Evolutionary conservation across 2,329 filamentous ascomycete species (phyloP).

Genomic region (Thielaviopsis euricoi): DNA sequence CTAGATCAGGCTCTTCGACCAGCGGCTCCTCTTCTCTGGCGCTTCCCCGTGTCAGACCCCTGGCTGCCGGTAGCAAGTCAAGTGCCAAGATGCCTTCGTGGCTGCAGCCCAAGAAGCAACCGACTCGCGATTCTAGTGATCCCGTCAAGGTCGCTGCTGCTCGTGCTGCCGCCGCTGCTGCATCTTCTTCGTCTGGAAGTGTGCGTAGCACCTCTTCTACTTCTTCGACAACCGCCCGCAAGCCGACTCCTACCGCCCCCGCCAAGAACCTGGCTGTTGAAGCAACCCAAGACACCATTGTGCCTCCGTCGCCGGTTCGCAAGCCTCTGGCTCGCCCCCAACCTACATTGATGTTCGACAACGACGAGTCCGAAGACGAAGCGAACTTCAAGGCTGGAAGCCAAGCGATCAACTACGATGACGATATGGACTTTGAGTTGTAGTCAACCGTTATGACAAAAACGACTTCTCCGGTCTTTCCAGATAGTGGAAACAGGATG

Average conservation of each 20-base stretch:
- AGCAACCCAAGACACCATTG: neutral
- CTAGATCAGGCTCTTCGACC: conserved; percentile 4
- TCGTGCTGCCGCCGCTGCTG: conserved; percentile 67
- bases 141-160: conserved; percentile 36
- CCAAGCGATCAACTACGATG: conserved; percentile 25
- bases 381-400: conserved; percentile 18
- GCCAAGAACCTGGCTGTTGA: neutral
- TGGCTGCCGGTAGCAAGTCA: neutral
- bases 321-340: conserved; percentile 25
- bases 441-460: neutral
- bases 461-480: neutral
- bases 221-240: neutral
- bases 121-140: conserved; percentile 7
- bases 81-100: conserved; percentile 6
- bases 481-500: conserved; percentile 11
- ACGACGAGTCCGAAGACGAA: conserved; percentile 27
- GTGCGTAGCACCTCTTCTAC: conserved; percentile 29
- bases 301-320: conserved; percentile 5
- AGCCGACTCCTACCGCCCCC: neutral
- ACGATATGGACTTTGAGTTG: conserved; percentile 40
- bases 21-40: conserved; percentile 20
- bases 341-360: conserved; percentile 42
- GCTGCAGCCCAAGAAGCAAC: conserved; percentile 8
- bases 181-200: conserved; percentile 65
- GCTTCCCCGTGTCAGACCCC: conserved; percentile 20